Percentiles rank a stretch among this genome's conserved stretches.
Conservation (phyloP, 352 stramenopile genomes). For the Pythium pyrilobum region DNA sequence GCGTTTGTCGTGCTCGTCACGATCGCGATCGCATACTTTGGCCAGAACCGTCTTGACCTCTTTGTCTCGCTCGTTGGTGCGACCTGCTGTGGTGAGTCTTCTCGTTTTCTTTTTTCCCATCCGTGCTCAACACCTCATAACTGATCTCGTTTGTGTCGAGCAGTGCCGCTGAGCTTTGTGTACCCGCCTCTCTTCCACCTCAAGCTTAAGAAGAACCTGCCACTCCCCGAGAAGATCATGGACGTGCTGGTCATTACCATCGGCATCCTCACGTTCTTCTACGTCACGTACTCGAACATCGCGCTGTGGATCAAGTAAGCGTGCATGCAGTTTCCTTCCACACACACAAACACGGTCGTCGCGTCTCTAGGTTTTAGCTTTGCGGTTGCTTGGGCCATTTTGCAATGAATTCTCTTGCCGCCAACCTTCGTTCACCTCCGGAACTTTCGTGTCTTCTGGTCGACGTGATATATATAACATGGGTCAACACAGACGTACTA, state of each 20-base stretch:
- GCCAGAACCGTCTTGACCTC: slow-evolving; percentile 63
- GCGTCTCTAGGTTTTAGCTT: too few species aligned
- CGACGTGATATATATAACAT: too few species aligned
- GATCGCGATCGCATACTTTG: slow-evolving; percentile 69
- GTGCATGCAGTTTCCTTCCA: too few species aligned
- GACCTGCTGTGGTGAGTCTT: slow-evolving; percentile 68
- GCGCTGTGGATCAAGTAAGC: slow-evolving; percentile 48
- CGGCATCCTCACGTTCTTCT: slow-evolving; percentile 74
- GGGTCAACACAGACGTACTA: too few species aligned
- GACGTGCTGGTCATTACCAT: slow-evolving; percentile 54
- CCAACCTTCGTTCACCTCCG: too few species aligned
- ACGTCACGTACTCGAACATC: slow-evolving; percentile 79
- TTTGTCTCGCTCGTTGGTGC: slow-evolving; percentile 81
- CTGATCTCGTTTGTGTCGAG: slow-evolving; percentile 3
- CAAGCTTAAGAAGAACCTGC: slow-evolving; percentile 50
- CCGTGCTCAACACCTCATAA: background rate
- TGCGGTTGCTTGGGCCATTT: too few species aligned
- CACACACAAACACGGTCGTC: too few species aligned
- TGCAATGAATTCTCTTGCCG: too few species aligned
- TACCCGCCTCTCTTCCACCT: slow-evolving; percentile 77
- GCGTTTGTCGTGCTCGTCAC: slow-evolving; percentile 60
- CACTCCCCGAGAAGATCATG: slow-evolving; percentile 46
- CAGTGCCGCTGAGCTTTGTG: slow-evolving; percentile 77
- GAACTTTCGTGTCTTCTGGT: too few species aligned
- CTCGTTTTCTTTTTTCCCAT: background rate